Base-by-base conservation (phyloP, 768 basidiomycete species). In the Mrakia gelida region DNA sequence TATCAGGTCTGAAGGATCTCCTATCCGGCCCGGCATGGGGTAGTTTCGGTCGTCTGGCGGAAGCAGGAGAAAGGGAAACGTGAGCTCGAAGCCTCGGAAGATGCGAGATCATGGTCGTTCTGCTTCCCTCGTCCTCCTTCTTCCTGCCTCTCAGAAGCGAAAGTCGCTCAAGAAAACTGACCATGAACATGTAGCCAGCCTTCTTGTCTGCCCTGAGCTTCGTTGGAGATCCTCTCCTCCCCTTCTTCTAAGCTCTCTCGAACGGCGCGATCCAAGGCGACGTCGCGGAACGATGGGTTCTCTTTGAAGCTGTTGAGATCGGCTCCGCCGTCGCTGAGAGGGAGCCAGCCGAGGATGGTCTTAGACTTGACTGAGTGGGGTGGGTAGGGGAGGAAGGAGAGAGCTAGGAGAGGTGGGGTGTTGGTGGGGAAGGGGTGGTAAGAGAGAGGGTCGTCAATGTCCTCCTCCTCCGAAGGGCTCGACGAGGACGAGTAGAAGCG, bases 1-100 rank as follows among this genome's bases (percentile, higher is more conserved):
- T 3, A 78, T 68, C 18, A 78, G 67, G 59, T 78, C 77, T 7
- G 72, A 72, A 3, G 73, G 61, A 15, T 78, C 73, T 28, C 77
- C 77, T 0, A 75, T 65, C 5, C 77, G 71, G 8, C 73, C 54
- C 1, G 77, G 77, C 52, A 73, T 62, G 23, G 71, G 71, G 15
- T 73, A 73, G 54, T 78, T 78, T 18, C 77, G 77, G 28, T 78
- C 77, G 26, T 78, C 77, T 78, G 65, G 23, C 73, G 6, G 10
- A n/a, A 34, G 45, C 21, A 18, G 63, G 45, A 21, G 41, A 59
- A 21, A 18, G 23, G 23, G 30, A 23, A n/a, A 16, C 15, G 1
- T 59, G 62, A 28, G 41, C 61, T 65, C 62, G 45, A 49, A 45
- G 45, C 4, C n/a, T 41, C 45, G 30, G 41, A 30, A 43, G 59